These are phyloP conservation scores for Paraphaeosphaeria sporulosa DNA, from an alignment of 2,329 filamentous ascomycete genomes.

Conservation along the genomic window DNA sequence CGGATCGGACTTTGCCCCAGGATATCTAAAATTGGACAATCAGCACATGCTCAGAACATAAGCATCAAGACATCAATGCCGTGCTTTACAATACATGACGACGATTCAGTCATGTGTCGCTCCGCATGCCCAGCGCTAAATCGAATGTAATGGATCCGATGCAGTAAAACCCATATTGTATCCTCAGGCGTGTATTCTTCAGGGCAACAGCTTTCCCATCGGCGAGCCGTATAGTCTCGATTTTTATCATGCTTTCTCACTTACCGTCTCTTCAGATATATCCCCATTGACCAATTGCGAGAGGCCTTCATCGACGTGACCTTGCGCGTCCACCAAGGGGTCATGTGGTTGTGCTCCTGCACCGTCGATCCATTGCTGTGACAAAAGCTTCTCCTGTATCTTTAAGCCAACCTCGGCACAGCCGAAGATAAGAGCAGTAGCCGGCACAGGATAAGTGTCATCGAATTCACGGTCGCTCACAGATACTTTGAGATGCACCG, in stretches of 20 bases:
- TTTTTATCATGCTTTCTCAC: not conserved
- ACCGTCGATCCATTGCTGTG: not conserved
- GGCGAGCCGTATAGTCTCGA: not conserved
- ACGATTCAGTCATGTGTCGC: not conserved
- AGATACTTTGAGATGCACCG: not conserved
- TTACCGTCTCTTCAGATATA: not conserved
- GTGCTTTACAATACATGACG: not conserved
- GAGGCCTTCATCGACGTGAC: not conserved
- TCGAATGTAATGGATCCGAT: not conserved
- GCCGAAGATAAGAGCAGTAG: not conserved
- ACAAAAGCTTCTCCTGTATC: not conserved
- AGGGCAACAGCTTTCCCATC: not conserved
- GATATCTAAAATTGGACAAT: not conserved
- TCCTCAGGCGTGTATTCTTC: not conserved
- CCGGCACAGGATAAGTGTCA: not conserved
- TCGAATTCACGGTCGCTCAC: constrained; percentile 1
- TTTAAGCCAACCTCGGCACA: constrained; percentile 2
- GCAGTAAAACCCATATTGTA: not conserved
- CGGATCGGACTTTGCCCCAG: not conserved
- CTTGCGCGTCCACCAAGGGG: not conserved
- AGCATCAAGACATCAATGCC: not conserved
- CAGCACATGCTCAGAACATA: not conserved
- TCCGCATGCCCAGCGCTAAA: not conserved
- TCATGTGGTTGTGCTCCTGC: not conserved
- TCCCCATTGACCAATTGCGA: not conserved